phyloP scores from a whole-genome alignment of 306 rosid species.

The Abrus pulchellus region DNA sequence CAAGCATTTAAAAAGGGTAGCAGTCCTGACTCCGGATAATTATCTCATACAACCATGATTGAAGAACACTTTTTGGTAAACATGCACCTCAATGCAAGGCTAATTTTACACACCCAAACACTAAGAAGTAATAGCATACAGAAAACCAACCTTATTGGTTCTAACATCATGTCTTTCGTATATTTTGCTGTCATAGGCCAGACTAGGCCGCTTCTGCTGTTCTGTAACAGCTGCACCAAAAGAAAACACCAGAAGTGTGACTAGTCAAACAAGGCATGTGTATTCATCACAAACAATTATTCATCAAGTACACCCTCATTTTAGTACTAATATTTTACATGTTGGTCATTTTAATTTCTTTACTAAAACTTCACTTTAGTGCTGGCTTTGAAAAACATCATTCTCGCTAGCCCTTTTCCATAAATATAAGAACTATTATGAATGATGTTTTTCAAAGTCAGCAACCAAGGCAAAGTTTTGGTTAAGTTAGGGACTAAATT shows the following conservation, averaged over 20 bases:
- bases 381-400: background rate
- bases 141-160: conserved; percentile 76
- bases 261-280: conserved; percentile 39
- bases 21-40: conserved; percentile 38
- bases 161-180: conserved; percentile 81
- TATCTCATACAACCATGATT: conserved; percentile 2
- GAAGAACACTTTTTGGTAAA: background rate
- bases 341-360: background rate
- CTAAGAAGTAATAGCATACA: conserved; percentile 35
- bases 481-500: background rate
- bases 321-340: background rate
- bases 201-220: conserved; percentile 79
- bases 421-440: background rate
- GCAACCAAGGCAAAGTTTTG: background rate
- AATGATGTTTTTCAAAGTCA: background rate
- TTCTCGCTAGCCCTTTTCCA: background rate
- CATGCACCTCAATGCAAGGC: conserved; percentile 34
- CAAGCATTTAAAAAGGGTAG: background rate
- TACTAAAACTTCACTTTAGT: background rate
- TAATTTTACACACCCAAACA: conserved; percentile 40
- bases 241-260: conserved; percentile 48
- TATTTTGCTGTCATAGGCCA: conserved; percentile 69
- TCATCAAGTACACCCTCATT: conserved; percentile 3
- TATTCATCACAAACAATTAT: conserved; percentile 14
- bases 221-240: conserved; percentile 68